phyloP scores from a whole-genome alignment of 192 early-diverging fungal genomes.

The Podila epicladia region DNA sequence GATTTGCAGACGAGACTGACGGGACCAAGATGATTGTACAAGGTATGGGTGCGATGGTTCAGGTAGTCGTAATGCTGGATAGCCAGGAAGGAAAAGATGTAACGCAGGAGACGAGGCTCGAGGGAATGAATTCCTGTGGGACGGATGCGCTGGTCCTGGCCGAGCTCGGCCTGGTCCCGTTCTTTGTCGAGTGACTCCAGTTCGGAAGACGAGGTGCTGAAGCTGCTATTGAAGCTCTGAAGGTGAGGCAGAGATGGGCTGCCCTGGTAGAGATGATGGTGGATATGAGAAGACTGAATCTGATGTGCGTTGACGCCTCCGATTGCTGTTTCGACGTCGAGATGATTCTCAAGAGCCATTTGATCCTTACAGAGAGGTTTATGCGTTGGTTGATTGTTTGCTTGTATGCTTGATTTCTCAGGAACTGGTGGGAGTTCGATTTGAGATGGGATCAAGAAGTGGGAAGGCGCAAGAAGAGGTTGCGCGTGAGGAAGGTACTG shows the following conservation, averaged over 20 bases:
- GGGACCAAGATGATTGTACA: conserved; percentile 43
- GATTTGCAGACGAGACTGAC: conserved; percentile 40
- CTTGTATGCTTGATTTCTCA: background rate
- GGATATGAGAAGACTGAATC: conserved; percentile 1
- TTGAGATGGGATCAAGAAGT: background rate
- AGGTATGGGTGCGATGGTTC: conserved; percentile 44
- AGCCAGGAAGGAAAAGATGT: conserved; percentile 44
- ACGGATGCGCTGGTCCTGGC: background rate
- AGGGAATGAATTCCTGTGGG: conserved; percentile 40
- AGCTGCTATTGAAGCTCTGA: conserved; percentile 7
- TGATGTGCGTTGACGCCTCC: conserved; percentile 9
- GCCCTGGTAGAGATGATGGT: conserved; percentile 14
- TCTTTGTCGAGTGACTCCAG: conserved; percentile 9
- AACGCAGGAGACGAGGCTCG: conserved; percentile 32
- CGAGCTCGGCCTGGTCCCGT: background rate
- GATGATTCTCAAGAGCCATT: conserved; percentile 33
- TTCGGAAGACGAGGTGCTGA: conserved; percentile 30
- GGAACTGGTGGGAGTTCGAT: background rate
- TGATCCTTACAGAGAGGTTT: background rate
- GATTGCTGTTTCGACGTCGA: conserved; percentile 34
- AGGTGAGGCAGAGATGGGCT: conserved; percentile 4
- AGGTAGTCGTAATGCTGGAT: conserved; percentile 49
- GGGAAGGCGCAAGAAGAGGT: background rate
- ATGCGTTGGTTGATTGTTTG: background rate
- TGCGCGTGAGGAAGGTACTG: background rate